phyloP scores from a whole-genome alignment of 148 eudicot genomes.

The Rheum nobile region DNA sequence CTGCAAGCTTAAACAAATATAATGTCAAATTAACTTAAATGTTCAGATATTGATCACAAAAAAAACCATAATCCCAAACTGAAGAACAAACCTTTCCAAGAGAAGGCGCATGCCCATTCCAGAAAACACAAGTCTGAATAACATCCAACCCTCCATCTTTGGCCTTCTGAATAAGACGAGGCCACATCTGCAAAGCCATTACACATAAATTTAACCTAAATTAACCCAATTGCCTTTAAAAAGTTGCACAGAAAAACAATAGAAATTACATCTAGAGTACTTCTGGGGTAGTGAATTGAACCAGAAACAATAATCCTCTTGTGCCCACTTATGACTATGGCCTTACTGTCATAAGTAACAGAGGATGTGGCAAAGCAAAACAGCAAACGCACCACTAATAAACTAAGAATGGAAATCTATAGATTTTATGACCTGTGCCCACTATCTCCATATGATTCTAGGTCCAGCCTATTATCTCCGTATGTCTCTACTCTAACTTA shows the following conservation, averaged over 20 bases:
- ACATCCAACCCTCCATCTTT: too few relatives aligned
- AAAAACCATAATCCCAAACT: neutral
- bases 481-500: too few relatives aligned
- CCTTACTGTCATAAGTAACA: too few relatives aligned
- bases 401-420: too few relatives aligned
- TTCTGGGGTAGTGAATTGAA: constrained; percentile 80
- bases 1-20: constrained; percentile 26
- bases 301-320: constrained; percentile 67
- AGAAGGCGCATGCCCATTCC: constrained; percentile 96
- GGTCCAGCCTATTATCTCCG: too few relatives aligned
- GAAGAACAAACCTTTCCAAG: constrained; percentile 44
- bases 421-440: too few relatives aligned
- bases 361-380: too few relatives aligned
- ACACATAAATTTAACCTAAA: neutral
- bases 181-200: constrained; percentile 73
- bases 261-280: constrained; percentile 68
- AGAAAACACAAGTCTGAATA: constrained; percentile 92
- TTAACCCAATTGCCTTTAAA: too few relatives aligned
- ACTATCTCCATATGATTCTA: too few relatives aligned
- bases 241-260: neutral
- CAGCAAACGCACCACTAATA: too few relatives aligned
- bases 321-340: too few relatives aligned
- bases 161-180: constrained; percentile 75
- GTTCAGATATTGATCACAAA: neutral
- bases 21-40: neutral